Evolutionary conservation across 2,329 filamentous ascomycete species (phyloP).

Genomic region (Epichloe festucae): DNA sequence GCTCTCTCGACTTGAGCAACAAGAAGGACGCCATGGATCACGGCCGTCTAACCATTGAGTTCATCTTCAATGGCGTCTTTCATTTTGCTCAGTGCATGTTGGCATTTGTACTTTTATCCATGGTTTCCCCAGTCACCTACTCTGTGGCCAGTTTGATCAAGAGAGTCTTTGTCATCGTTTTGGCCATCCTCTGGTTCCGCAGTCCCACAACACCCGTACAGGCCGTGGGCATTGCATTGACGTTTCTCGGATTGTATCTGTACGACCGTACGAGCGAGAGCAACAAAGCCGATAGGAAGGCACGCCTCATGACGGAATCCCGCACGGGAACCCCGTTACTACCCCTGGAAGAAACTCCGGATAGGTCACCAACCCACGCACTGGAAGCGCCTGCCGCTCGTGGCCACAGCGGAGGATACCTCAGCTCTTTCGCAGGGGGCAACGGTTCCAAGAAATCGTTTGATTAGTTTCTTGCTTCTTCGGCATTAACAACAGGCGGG

Average conservation of each 20-base stretch:
- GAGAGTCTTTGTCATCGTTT: constrained; percentile 89
- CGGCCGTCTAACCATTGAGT: constrained; percentile 65
- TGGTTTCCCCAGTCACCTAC: constrained; percentile 94
- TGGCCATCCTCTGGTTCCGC: constrained; percentile 93
- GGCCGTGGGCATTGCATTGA: constrained; percentile 72
- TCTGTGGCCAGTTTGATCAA: constrained; percentile 94
- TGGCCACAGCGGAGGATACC: constrained; percentile 34
- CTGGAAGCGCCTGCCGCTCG: constrained; percentile 17
- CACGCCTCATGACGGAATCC: constrained; percentile 45
- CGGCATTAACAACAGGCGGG: background rate
- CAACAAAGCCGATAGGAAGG: constrained; percentile 75
- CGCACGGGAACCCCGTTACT: constrained; percentile 39
- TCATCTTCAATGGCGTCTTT: constrained; percentile 91
- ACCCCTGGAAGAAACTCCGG: constrained; percentile 42
- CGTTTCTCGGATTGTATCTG: constrained; percentile 83
- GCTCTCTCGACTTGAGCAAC: constrained; percentile 50
- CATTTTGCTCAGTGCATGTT: constrained; percentile 96
- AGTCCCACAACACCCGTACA: constrained; percentile 76
- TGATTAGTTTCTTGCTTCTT: constrained; percentile 21
- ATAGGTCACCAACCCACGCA: background rate
- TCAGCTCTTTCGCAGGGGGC: constrained; percentile 19
- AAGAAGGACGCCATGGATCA: constrained; percentile 60
- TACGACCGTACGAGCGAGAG: constrained; percentile 88
- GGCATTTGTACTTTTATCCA: constrained; percentile 81
- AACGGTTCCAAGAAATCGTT: constrained; percentile 46